Evolutionary conservation across 306 rosid genomes (phyloP), one percentile per base, ranked within the genome.

Genomic region (Quercus aquifolioides): DNA sequence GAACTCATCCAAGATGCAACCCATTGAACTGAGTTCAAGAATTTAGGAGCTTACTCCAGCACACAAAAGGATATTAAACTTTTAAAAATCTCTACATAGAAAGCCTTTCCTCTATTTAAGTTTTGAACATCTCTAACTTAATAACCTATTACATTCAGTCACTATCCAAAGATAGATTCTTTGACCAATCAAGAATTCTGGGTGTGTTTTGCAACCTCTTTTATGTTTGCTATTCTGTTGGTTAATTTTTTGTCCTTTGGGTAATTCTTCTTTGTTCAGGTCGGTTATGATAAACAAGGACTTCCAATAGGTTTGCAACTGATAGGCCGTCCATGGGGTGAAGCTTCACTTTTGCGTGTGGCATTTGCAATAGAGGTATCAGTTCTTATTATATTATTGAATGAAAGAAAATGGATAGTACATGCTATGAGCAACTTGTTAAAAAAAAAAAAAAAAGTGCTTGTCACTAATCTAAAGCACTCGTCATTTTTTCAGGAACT

Each of bases 301-400:
- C 97, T 94, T 84, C 99, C 97, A 46, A 92, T 92, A 73, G 97
- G 99, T 30, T 83, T 94, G 89, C 99, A 94, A 85, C 79, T 94
- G 63, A 86, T 92, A 1, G 99, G 99, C 80, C 92, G 95, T 78
- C 99, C 99, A 30, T 91, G 99, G 99, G 94, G 88, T 15, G 99
- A 94, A 87, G 97, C 99, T 71, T 85, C 97, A 10, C 76, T 94
- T 77, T 74, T 94, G 90, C 95, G 97, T 71, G 73, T 94, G 83
- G 99, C 99, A 75, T 81, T 81, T 78, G 97, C 87, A 30, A 83
- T 94, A 14, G 97, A 92, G 97, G 98, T 94, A 88, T 46, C 74
- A 52, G 64, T 20, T 69, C 74, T 76, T 15, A 38, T 55, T 30
- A 20, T n/a, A 20, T 14, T 71, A 55, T 52, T 71, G 60, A 41